Conservation (phyloP, 371 early-diverging fungal species). For the Hamiltosporidium magnivora region DNA sequence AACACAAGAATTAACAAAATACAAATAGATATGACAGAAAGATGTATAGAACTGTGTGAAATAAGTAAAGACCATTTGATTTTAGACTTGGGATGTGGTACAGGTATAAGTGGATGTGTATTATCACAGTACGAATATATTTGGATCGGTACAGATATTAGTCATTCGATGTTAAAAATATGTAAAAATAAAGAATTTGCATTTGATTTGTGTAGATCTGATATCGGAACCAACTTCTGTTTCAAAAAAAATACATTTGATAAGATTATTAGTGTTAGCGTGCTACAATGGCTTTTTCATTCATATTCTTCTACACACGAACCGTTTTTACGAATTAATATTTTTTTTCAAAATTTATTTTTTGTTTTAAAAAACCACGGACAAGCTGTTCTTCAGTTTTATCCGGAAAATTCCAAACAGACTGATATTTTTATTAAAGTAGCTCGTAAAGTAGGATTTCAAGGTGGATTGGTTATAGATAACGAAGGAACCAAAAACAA, state of each 20-base stretch:
- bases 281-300: slow-evolving; percentile 54
- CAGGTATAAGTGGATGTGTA: slow-evolving; percentile 80
- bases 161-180: slow-evolving; percentile 66
- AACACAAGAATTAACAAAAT: slow-evolving; percentile 47
- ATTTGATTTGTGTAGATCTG: slow-evolving; percentile 3
- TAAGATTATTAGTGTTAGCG: slow-evolving; percentile 53
- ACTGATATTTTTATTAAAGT: slow-evolving; percentile 48
- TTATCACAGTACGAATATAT: slow-evolving; percentile 74
- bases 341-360: slow-evolving; percentile 48
- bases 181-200: slow-evolving; percentile 7
- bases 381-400: slow-evolving; percentile 53
- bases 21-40: slow-evolving; percentile 46
- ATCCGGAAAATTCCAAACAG: slow-evolving; percentile 46
- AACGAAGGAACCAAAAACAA: not conserved
- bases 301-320: slow-evolving; percentile 31
- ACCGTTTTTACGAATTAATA: slow-evolving; percentile 37
- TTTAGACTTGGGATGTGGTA: slow-evolving; percentile 86
- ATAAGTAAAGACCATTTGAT: slow-evolving; percentile 1
- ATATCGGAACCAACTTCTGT: slow-evolving; percentile 47
- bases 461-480: slow-evolving; percentile 50
- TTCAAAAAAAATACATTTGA: slow-evolving; percentile 52
- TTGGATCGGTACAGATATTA: slow-evolving; percentile 91
- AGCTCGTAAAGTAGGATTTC: slow-evolving; percentile 44
- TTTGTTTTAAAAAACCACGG: slow-evolving; percentile 27
- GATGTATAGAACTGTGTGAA: slow-evolving; percentile 47